These are phyloP conservation scores for Leptographium lundbergii DNA, from an alignment of 2,329 filamentous ascomycete genomes.

Conservation along the genomic window DNA sequence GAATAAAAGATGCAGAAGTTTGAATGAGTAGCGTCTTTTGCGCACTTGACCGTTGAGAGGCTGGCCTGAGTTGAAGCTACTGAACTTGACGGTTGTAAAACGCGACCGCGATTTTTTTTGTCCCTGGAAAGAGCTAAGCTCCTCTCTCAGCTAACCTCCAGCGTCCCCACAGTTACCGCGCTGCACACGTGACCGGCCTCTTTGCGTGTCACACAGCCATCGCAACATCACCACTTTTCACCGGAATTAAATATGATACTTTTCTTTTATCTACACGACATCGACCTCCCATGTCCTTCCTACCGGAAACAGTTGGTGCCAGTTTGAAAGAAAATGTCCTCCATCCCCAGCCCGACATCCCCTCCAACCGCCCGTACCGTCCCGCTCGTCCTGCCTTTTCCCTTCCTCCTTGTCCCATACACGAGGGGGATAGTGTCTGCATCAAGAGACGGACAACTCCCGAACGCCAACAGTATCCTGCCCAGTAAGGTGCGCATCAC, in stretches of 20 bases:
- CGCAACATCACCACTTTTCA: not conserved
- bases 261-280: conserved; percentile 1
- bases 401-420: not conserved
- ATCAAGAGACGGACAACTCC: not conserved
- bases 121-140: not conserved
- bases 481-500: not conserved
- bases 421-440: not conserved
- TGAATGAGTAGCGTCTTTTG: not conserved
- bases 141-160: not conserved
- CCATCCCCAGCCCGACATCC: not conserved
- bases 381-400: not conserved
- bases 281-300: not conserved
- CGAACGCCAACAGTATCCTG: not conserved
- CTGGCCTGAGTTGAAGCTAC: not conserved
- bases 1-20: not conserved
- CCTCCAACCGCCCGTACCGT: not conserved
- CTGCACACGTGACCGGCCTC: not conserved
- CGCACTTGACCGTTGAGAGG: not conserved
- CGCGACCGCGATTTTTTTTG: conserved; percentile 3
- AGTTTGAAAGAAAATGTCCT: not conserved
- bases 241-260: not conserved
- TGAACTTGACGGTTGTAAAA: not conserved
- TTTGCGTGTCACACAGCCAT: not conserved
- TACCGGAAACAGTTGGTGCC: not conserved
- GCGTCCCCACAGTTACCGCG: not conserved